Conservation (phyloP, 768 basidiomycete genomes). For the Boletus rubroflammeus region DNA sequence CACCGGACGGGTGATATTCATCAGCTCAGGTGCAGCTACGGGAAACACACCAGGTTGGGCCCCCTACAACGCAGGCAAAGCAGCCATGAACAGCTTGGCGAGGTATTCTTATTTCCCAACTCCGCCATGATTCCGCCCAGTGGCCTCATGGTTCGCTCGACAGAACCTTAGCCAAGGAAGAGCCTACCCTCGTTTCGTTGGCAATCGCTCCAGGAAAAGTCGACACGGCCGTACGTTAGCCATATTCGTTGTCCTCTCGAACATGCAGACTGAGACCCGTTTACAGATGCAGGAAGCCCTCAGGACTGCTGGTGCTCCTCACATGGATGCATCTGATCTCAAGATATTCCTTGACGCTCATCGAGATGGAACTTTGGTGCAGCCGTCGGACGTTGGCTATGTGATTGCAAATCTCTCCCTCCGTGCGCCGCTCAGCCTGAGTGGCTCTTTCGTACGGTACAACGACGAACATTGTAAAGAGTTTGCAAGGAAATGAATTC, state of each 20-base stretch:
- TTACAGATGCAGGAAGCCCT: slow-evolving; percentile 67
- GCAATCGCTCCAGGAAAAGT: slow-evolving; percentile 88
- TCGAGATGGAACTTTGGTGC: slow-evolving; percentile 65
- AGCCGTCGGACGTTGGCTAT: slow-evolving; percentile 69
- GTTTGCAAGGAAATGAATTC: slow-evolving; percentile 39
- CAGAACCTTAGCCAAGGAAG: slow-evolving; percentile 84
- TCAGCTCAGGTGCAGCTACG: slow-evolving; percentile 82
- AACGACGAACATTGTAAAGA: slow-evolving; percentile 63
- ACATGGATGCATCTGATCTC: slow-evolving; percentile 57
- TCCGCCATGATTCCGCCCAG: neutral
- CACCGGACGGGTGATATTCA: slow-evolving; percentile 70
- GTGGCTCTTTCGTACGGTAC: slow-evolving; percentile 81
- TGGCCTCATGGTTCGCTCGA: slow-evolving; percentile 1
- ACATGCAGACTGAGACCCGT: neutral
- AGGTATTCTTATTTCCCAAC: slow-evolving; percentile 42
- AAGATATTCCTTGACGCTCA: slow-evolving; percentile 55
- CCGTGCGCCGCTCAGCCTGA: slow-evolving; percentile 56
- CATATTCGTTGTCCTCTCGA: neutral
- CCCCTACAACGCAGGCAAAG: slow-evolving; percentile 80
- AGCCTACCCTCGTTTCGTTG: slow-evolving; percentile 67
- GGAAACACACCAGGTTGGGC: slow-evolving; percentile 71
- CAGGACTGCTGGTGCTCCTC: slow-evolving; percentile 45
- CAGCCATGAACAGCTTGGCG: slow-evolving; percentile 84
- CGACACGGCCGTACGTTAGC: slow-evolving; percentile 62
- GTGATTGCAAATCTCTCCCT: slow-evolving; percentile 77